phyloP scores from a whole-genome alignment of 1,284 basidiomycete genomes.

The Lentinus polychrous region DNA sequence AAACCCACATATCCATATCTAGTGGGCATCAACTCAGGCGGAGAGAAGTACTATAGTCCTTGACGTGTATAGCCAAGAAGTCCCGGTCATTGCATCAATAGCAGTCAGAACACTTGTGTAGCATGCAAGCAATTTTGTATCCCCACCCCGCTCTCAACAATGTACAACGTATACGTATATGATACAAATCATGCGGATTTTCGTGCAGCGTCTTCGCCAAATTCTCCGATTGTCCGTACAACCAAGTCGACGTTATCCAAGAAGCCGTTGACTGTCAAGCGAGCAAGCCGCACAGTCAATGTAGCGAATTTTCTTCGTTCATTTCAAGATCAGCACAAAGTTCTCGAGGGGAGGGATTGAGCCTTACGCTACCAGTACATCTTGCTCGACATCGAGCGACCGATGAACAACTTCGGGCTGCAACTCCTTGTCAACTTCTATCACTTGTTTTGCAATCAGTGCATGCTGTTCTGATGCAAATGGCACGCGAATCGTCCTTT shows the following conservation, averaged over 20 bases:
- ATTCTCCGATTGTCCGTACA: conserved; percentile 74
- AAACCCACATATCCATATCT: conserved; percentile 15
- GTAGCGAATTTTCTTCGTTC: conserved; percentile 62
- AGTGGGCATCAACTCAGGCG: background rate
- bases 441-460: conserved; percentile 67
- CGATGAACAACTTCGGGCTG: conserved; percentile 75
- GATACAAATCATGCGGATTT: conserved; percentile 6
- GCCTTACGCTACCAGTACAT: conserved; percentile 61
- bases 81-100: background rate
- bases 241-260: conserved; percentile 84
- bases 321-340: conserved; percentile 10
- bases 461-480: conserved; percentile 72
- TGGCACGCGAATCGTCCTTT: conserved; percentile 69
- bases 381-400: conserved; percentile 55
- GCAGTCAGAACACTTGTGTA: conserved; percentile 5
- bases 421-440: conserved; percentile 81
- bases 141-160: background rate
- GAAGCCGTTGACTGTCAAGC: conserved; percentile 77
- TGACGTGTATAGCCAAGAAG: background rate
- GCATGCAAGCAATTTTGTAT: background rate
- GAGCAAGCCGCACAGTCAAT: conserved; percentile 75
- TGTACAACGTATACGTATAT: background rate
- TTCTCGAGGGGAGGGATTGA: conserved; percentile 19
- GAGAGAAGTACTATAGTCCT: background rate
- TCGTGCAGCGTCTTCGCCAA: conserved; percentile 52